Conservation (phyloP, 106 monocot genomes). For the Dactylorhiza incarnata region DNA sequence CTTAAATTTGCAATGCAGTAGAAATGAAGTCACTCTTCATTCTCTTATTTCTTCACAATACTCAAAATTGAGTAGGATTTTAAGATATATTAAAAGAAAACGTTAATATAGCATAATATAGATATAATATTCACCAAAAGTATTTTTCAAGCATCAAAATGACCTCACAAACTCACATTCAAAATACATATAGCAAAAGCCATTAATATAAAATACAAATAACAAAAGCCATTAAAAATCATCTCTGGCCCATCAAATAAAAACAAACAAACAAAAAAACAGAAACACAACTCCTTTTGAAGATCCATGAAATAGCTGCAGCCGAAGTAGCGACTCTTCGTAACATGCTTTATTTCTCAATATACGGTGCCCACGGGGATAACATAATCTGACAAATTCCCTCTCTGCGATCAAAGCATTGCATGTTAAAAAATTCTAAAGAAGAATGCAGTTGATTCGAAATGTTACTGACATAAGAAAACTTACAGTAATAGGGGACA, state of each 20-base stretch:
- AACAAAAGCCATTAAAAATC: background rate
- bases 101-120: background rate
- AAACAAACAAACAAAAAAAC: background rate
- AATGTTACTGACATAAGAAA: background rate
- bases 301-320: background rate
- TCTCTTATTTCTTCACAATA: no score
- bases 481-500: slow-evolving; percentile 12
- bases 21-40: no score
- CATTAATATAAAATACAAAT: no score
- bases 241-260: background rate
- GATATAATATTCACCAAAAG: background rate
- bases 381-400: background rate
- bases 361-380: background rate
- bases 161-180: background rate
- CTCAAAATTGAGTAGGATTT: no score
- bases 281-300: background rate
- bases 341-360: background rate
- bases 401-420: background rate
- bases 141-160: background rate
- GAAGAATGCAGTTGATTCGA: background rate
- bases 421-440: background rate
- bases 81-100: no score
- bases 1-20: no score
- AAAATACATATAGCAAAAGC: background rate
- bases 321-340: background rate